phyloP scores from a whole-genome alignment of 2,329 filamentous ascomycete species.

The Nemania sp. region DNA sequence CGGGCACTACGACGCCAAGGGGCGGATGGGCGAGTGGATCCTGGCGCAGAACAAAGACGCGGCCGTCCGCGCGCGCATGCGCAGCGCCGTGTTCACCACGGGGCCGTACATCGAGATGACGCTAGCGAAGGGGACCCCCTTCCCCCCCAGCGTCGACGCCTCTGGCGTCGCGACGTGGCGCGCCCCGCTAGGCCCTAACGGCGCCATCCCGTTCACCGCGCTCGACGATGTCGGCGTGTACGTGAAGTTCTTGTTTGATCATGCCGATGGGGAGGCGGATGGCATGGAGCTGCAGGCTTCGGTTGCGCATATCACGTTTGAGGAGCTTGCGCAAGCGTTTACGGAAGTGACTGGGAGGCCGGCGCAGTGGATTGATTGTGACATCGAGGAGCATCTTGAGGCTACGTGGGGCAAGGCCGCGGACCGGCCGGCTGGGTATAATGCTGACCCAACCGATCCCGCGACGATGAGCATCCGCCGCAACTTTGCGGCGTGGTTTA shows the following conservation, averaged over 20 bases:
- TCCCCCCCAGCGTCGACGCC: conserved; percentile 56
- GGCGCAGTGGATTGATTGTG: conserved; percentile 55
- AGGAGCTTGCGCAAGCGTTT: conserved; percentile 58
- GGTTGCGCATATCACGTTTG: conserved; percentile 56
- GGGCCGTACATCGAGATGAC: conserved; percentile 65
- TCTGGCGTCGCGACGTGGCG: conserved; percentile 40
- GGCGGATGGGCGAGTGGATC: conserved; percentile 60
- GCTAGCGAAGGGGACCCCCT: conserved; percentile 52
- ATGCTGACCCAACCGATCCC: conserved; percentile 48
- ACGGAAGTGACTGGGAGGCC: conserved; percentile 57
- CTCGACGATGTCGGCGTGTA: conserved; percentile 62
- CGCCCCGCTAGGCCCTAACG: conserved; percentile 52
- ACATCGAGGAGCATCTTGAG: conserved; percentile 53
- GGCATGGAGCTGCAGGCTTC: conserved; percentile 60
- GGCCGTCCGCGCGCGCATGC: conserved; percentile 50
- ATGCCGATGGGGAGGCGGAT: conserved; percentile 55
- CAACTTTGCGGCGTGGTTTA: conserved; percentile 67
- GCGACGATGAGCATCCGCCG: conserved; percentile 55
- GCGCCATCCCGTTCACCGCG: conserved; percentile 56
- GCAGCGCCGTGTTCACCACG: conserved; percentile 71
- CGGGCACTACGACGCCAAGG: conserved; percentile 64
- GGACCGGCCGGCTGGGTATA: conserved; percentile 53
- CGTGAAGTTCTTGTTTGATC: conserved; percentile 62
- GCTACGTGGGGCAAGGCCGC: conserved; percentile 37
- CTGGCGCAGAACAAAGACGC: conserved; percentile 55